Conservation (phyloP, 2,329 filamentous ascomycete species). For the Didymella keratinophila region DNA sequence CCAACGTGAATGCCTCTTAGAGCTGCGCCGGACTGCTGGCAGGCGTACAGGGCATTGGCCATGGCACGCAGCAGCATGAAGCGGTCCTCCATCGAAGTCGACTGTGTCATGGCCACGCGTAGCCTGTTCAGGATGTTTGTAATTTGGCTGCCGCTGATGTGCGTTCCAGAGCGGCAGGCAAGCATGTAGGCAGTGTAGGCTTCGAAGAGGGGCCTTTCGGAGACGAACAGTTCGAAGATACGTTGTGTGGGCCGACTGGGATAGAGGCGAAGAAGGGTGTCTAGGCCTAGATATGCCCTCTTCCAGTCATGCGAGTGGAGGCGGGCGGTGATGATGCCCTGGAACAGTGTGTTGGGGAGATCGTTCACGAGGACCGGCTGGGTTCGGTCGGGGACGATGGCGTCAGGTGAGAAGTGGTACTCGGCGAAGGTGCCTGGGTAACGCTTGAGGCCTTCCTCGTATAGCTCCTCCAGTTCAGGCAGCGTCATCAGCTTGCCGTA, state of each 20-base stretch:
- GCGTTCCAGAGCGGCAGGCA: slow-evolving; percentile 56
- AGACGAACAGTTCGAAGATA: slow-evolving; percentile 57
- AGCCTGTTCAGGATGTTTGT: slow-evolving; percentile 47
- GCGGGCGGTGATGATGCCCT: slow-evolving; percentile 59
- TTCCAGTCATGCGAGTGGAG: slow-evolving; percentile 56
- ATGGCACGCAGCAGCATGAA: slow-evolving; percentile 48
- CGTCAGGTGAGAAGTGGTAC: slow-evolving; percentile 58
- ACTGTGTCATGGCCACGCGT: slow-evolving; percentile 29
- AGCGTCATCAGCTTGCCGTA: slow-evolving; percentile 51
- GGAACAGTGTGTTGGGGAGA: slow-evolving; percentile 55
- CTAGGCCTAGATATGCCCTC: slow-evolving; percentile 59
- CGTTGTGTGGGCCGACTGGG: slow-evolving; percentile 53
- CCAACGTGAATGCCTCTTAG: slow-evolving; percentile 50
- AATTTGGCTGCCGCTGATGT: slow-evolving; percentile 41
- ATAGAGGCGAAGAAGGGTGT: slow-evolving; percentile 58
- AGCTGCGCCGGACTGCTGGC: slow-evolving; percentile 50
- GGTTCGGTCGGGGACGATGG: slow-evolving; percentile 55
- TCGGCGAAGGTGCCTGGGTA: slow-evolving; percentile 58
- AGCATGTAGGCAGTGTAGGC: slow-evolving; percentile 58
- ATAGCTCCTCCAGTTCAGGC: slow-evolving; percentile 56
- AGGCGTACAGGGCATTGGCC: slow-evolving; percentile 54
- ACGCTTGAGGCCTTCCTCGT: slow-evolving; percentile 54
- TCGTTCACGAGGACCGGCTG: slow-evolving; percentile 42
- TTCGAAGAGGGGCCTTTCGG: slow-evolving; percentile 56
- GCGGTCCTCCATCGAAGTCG: slow-evolving; percentile 30